Percentiles rank a stretch among this genome's conserved stretches.
phyloP scores from a whole-genome alignment of 331 rosid species.

The Cydonia oblonga region DNA sequence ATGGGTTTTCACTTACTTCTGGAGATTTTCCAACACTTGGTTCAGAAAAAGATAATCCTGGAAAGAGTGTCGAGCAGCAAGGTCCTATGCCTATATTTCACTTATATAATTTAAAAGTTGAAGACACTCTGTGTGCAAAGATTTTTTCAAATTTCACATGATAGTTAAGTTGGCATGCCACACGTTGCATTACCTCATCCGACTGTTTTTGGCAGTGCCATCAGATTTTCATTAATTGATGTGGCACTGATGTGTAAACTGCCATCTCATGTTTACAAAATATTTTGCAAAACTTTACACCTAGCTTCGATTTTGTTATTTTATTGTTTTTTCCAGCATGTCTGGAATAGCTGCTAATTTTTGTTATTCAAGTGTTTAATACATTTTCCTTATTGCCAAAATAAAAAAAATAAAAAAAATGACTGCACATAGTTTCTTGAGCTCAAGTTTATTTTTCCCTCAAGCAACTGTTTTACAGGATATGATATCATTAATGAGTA shows the following conservation, averaged over 20 bases:
- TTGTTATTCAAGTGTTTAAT: not conserved
- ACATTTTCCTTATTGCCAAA: not conserved
- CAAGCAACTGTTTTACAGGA: too few relatives aligned
- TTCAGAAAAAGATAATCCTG: conserved; percentile 65
- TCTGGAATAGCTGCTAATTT: not conserved
- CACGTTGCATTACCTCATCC: not conserved
- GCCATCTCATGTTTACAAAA: not conserved
- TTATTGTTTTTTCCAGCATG: not conserved
- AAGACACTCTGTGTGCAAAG: not conserved
- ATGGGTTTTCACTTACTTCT: conserved; percentile 67
- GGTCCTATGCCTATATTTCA: conserved; percentile 24
- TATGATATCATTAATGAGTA: too few relatives aligned
- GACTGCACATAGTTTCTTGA: not conserved
- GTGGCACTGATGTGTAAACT: not conserved
- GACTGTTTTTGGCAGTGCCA: not conserved
- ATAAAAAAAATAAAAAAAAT: too few relatives aligned
- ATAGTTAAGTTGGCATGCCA: not conserved
- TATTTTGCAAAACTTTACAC: not conserved
- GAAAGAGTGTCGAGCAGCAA: conserved; percentile 44
- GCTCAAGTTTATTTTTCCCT: not conserved
- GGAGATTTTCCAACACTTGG: conserved; percentile 97
- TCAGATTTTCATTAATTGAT: not conserved
- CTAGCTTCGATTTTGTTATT: too few relatives aligned
- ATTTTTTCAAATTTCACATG: not conserved
- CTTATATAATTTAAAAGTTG: not conserved